A percentile compares a stretch with the other conserved stretches of the same genome.
phyloP scores from a whole-genome alignment of 1,284 basidiomycete species.

The Violaceomyces palustris region DNA sequence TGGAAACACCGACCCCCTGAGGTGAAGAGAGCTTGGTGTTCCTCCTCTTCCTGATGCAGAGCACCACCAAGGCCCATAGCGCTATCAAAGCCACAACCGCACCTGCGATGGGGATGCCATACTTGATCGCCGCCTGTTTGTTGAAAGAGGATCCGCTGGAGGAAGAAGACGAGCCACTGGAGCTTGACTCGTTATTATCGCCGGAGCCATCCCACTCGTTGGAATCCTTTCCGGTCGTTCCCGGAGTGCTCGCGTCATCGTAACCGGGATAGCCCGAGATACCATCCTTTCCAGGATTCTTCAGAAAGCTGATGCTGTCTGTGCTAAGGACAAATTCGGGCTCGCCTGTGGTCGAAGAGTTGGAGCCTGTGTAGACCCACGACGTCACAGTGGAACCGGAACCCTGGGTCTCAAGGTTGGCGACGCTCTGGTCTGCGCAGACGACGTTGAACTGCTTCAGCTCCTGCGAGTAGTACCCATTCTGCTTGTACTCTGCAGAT shows the following conservation, averaged over 20 bases:
- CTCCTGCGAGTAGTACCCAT: slow-evolving; percentile 46
- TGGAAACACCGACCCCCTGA: no score
- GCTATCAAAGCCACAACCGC: slow-evolving; percentile 12
- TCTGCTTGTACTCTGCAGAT: slow-evolving; percentile 19
- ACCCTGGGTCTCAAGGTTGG: slow-evolving; percentile 9
- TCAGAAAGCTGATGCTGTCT: slow-evolving; percentile 6
- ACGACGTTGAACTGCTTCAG: slow-evolving; percentile 28
- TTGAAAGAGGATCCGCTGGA: no score
- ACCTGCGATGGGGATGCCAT: slow-evolving; percentile 20
- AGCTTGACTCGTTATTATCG: no score
- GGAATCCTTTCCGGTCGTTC: slow-evolving; percentile 5
- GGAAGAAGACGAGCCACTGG: no score
- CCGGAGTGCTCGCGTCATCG: neutral
- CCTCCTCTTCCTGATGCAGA: no score
- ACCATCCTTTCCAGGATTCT: slow-evolving; percentile 14
- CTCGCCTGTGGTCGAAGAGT: slow-evolving; percentile 7
- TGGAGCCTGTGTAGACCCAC: slow-evolving; percentile 43
- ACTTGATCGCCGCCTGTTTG: slow-evolving; percentile 12
- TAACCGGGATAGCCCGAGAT: slow-evolving; percentile 16
- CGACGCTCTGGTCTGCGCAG: slow-evolving; percentile 16
- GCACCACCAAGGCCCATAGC: slow-evolving; percentile 11
- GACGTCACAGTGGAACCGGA: no score
- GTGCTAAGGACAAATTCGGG: slow-evolving; percentile 27
- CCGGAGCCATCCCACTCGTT: slow-evolving; percentile 10
- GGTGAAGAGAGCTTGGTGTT: no score